Evolutionary conservation across 2,329 filamentous ascomycete genomes (phyloP), one percentile per base, ranked within the genome.

Genomic region (Colletotrichum chrysophilum): DNA sequence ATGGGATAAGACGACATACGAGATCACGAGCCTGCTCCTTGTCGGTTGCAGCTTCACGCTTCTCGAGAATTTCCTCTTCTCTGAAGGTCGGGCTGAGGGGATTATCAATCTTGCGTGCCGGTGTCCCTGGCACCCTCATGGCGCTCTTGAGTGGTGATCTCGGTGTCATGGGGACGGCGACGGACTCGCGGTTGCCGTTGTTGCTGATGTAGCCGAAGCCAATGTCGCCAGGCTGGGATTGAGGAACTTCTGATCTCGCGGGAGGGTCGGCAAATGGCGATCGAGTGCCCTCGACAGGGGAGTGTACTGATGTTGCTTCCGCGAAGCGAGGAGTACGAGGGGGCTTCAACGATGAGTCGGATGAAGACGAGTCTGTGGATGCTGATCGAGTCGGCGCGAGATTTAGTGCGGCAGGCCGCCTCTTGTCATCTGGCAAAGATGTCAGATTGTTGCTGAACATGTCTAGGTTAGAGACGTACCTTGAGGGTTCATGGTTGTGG

Each of bases 31-130:
- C 94, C 86, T 98, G 96, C 83, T 96, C 92, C 86, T 96, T 95
- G 74, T 98, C 96, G 0, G 96, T 96, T 77, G 89, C 84, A 72
- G 89, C 89, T 83, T 98, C 96, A 74, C 93, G 91, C 88, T 96
- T 96, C 87, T 98, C 96, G 36, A 98, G 87, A 6, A 94, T 86
- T 66, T 96, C 92, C 86, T 98, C 96, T 86, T 98, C 95, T 67
- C 91, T 90, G 84, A 98, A 98, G 0, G 96, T 98, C 55, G 96
- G 96, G 85, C 96, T 98, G 78, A 98, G 87, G 24, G 95, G 94
- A 84, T 96, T 97, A 78, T 89, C 88, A 69, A 96, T 86, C 77
- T 90, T 91, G 80, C 93, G 91, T 32, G 91, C 95, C 6, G 95
- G 93, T 4, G 95, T 96, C 24, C 96, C 95, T 6, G 96, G 96